phyloP scores from a whole-genome alignment of 2,329 filamentous ascomycete species.

The Penicillium sp. region DNA sequence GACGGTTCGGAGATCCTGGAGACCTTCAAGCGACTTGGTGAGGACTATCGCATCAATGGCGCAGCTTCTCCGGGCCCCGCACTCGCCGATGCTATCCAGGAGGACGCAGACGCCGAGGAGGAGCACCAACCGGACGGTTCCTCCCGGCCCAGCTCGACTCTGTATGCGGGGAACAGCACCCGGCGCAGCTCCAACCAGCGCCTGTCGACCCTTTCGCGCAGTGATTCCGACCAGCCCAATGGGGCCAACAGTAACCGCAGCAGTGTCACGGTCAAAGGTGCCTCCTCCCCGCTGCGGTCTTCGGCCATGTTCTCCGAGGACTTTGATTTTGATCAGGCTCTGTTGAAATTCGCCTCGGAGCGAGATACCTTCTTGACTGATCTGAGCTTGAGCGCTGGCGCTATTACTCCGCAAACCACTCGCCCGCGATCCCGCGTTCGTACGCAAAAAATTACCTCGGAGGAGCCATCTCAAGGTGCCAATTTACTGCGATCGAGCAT shows the following conservation, averaged over 20 bases:
- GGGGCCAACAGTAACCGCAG: slow-evolving; percentile 63
- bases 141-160: slow-evolving; percentile 44
- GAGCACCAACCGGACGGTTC: slow-evolving; percentile 40
- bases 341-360: slow-evolving; percentile 94
- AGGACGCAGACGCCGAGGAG: slow-evolving; percentile 59
- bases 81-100: slow-evolving; percentile 61
- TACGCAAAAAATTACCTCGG: slow-evolving; percentile 77
- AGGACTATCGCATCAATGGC: slow-evolving; percentile 44
- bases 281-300: slow-evolving; percentile 34
- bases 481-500: slow-evolving; percentile 59
- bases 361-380: slow-evolving; percentile 92
- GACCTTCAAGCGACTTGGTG: slow-evolving; percentile 44
- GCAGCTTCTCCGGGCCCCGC: slow-evolving; percentile 39
- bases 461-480: slow-evolving; percentile 57
- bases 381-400: slow-evolving; percentile 82
- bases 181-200: slow-evolving; percentile 45
- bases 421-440: slow-evolving; percentile 75
- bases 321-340: slow-evolving; percentile 89
- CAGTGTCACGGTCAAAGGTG: slow-evolving; percentile 61
- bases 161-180: slow-evolving; percentile 21
- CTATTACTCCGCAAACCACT: slow-evolving; percentile 63
- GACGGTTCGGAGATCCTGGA: slow-evolving; percentile 50
- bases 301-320: slow-evolving; percentile 57
- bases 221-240: slow-evolving; percentile 46
- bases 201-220: slow-evolving; percentile 51